Evolutionary conservation across 140 eudicot species (phyloP).

Genomic region (Bidens hawaiensis): DNA sequence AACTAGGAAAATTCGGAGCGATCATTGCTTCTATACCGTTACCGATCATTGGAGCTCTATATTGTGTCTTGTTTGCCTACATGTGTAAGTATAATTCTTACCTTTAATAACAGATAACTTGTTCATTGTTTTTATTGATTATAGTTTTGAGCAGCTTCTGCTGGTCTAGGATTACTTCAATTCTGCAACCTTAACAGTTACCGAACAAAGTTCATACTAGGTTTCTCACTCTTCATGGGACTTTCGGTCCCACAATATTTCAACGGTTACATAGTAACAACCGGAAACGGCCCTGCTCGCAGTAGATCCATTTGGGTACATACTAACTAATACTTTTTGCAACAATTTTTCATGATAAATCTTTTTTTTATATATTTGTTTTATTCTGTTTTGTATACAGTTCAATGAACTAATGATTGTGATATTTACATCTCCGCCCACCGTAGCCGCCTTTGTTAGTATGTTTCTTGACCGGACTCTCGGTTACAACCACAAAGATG

Average conservation of each 20-base stretch:
- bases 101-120: neutral
- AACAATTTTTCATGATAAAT: neutral
- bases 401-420: slow-evolving; percentile 68
- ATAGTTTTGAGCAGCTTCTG: slow-evolving; percentile 60
- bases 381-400: slow-evolving; percentile 34
- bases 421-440: slow-evolving; percentile 79
- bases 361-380: neutral
- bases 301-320: slow-evolving; percentile 62
- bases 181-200: slow-evolving; percentile 92
- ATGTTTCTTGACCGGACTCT: slow-evolving; percentile 72
- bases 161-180: slow-evolving; percentile 86
- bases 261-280: slow-evolving; percentile 51
- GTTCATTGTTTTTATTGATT: neutral
- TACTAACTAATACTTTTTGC: neutral
- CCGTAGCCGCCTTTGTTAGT: slow-evolving; percentile 58
- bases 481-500: slow-evolving; percentile 42
- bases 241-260: slow-evolving; percentile 93
- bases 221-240: slow-evolving; percentile 92
- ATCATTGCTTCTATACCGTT: slow-evolving; percentile 79
- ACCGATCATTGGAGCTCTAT: slow-evolving; percentile 76
- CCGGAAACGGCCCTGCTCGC: slow-evolving; percentile 72
- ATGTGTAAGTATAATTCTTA: slow-evolving; percentile 52
- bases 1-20: slow-evolving; percentile 83
- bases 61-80: slow-evolving; percentile 70
- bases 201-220: slow-evolving; percentile 86